These are phyloP conservation scores for Arthrobotrys megalospora DNA, from an alignment of 2,329 filamentous ascomycete species.

Conservation along the genomic window DNA sequence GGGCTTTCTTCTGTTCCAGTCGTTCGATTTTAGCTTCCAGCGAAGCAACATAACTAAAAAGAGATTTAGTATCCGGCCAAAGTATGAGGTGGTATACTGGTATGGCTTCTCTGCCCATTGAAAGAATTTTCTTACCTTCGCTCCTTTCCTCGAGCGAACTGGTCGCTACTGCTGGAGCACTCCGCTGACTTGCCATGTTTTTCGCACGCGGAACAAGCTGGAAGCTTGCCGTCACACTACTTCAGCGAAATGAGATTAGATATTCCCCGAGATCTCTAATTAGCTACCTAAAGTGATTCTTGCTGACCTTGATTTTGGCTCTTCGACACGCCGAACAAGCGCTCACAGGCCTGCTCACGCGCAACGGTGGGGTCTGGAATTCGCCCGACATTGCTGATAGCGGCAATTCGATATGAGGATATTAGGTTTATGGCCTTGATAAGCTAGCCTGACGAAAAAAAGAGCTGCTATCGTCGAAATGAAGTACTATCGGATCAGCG, in stretches of 20 bases:
- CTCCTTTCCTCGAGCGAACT: constrained; percentile 95
- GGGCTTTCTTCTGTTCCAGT: constrained; percentile 58
- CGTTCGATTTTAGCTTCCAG: constrained; percentile 68
- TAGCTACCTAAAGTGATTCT: not conserved
- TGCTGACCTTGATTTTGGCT: constrained; percentile 88
- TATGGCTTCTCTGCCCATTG: not conserved
- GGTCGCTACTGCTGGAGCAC: constrained; percentile 94
- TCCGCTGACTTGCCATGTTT: constrained; percentile 87
- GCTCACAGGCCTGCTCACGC: constrained; percentile 83
- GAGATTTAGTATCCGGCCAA: constrained; percentile 56
- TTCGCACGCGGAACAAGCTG: constrained; percentile 94
- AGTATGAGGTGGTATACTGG: constrained; percentile 9
- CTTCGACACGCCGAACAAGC: constrained; percentile 86
- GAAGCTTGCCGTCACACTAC: constrained; percentile 93
- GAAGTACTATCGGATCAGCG: constrained; percentile 51
- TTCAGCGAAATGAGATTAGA: constrained; percentile 34
- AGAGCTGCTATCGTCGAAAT: constrained; percentile 38
- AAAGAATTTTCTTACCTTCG: constrained; percentile 74
- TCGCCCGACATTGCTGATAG: constrained; percentile 48
- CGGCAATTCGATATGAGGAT: constrained; percentile 34
- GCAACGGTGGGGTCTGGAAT: constrained; percentile 68
- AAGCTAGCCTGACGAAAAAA: constrained; percentile 22
- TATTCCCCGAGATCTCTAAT: constrained; percentile 1
- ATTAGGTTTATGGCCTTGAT: constrained; percentile 16
- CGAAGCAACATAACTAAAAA: constrained; percentile 85